Base-by-base conservation (phyloP, 257 asterid genomes). In the Lithospermum erythrorhizon region DNA sequence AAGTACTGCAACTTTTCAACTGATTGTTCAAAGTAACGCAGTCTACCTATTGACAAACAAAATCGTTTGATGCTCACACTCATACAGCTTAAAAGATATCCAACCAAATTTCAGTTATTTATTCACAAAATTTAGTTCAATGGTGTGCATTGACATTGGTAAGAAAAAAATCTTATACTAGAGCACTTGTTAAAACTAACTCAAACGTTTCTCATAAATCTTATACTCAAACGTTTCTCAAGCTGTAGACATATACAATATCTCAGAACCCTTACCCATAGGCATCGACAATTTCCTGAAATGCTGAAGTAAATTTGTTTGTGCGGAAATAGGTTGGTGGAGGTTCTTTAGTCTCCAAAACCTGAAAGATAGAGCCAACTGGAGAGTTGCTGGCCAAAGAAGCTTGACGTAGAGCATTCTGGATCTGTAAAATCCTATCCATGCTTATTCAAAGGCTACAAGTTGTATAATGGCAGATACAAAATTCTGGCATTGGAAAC, bases 271-370 rank as follows among this genome's bases (percentile, higher is more conserved):
- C 84, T 78, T 67, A 83, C 90, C 90, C 90, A 55, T 83, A 83
- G 52, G 90, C 84, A 68, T 83, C 86, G 54, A 83, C 90, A 67
- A 80, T 83, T 67, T 78, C 86, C 72, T 83, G 86, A 70, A 77
- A 75, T 21, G 84, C 78, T 65, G 79, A 75, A 45, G 82, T 83
- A 61, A 75, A 75, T 73, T 80, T 83, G 75, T 76, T 80, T 49
- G 90, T 80, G 20, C 71, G 73, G 75, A 80, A 83, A 64, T 80
- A 78, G n/a, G 86, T 83, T 57, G 90, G 90, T 45, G 86, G 84
- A 57, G 68, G 62, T 68, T 83, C 90, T 72, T 75, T 71, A 64
- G 82, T 72, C 64, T 83, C 75, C 80, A 83, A 64, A 62, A 78
- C 86, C 37, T 83, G 81, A 61, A 73, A 78, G 66, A 83, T 78